phyloP scores from a whole-genome alignment of 2,329 filamentous ascomycete species.

The Alternaria tenuissima region DNA sequence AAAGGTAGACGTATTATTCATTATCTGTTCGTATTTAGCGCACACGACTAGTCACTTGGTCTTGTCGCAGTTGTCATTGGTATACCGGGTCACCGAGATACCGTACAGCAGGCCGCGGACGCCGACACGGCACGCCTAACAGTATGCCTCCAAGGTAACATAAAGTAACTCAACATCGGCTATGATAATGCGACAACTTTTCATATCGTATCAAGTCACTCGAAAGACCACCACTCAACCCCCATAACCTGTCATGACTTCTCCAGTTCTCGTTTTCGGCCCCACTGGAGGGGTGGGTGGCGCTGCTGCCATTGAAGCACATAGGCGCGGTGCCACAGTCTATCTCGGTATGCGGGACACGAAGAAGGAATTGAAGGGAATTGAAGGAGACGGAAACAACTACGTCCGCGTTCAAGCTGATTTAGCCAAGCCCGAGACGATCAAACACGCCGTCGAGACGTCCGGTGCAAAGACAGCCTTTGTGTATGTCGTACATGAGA shows the following conservation, averaged over 20 bases:
- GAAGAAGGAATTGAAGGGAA: slow-evolving; percentile 53
- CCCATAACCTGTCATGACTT: slow-evolving; percentile 1
- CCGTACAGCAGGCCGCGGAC: background rate
- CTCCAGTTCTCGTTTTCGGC: slow-evolving; percentile 56
- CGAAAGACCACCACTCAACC: background rate
- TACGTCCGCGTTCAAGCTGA: slow-evolving; percentile 57
- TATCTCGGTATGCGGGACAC: slow-evolving; percentile 59
- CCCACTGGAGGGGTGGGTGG: slow-evolving; percentile 59
- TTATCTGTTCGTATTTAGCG: background rate
- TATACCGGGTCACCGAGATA: background rate
- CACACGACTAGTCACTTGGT: background rate
- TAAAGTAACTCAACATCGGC: background rate
- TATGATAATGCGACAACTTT: background rate
- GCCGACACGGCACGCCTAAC: background rate
- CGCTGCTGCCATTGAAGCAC: slow-evolving; percentile 51
- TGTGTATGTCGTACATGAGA: slow-evolving; percentile 53
- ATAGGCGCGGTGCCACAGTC: slow-evolving; percentile 54
- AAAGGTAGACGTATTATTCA: background rate
- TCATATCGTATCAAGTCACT: background rate
- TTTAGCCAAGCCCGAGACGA: slow-evolving; percentile 52
- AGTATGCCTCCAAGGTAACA: background rate
- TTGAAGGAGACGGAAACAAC: slow-evolving; percentile 39
- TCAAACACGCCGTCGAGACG: slow-evolving; percentile 52
- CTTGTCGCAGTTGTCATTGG: background rate
- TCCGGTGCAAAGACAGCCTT: slow-evolving; percentile 59